Percentiles rank a stretch among this genome's conserved stretches.
Evolutionary conservation across 78 protist species (phyloP).

Genomic region (Creolimax fragrantissima): DNA sequence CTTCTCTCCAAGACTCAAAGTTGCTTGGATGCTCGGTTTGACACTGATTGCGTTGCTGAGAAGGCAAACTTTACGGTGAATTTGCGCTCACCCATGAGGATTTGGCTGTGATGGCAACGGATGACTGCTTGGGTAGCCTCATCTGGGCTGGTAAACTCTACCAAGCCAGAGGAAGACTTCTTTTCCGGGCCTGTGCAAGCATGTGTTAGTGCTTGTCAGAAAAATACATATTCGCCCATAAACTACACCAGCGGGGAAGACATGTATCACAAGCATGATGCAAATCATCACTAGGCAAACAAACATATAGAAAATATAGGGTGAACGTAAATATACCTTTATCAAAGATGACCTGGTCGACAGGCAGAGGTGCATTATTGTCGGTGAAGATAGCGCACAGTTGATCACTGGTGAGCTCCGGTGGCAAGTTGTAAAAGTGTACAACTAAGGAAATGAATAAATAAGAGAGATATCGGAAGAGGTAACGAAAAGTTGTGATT

Average conservation of each 20-base stretch:
- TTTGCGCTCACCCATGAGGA: background rate
- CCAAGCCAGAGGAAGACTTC: constrained; percentile 11
- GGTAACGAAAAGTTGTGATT: no score
- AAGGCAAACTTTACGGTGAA: constrained; percentile 17
- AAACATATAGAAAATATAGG: no score
- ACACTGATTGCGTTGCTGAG: no score
- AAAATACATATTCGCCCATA: no score
- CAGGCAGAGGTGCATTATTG: background rate
- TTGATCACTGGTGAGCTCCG: background rate
- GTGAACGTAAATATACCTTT: constrained; percentile 2
- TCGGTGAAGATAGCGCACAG: background rate
- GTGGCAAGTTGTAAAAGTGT: background rate
- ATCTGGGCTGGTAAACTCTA: background rate
- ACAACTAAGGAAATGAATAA: background rate
- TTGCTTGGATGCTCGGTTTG: no score
- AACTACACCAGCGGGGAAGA: no score
- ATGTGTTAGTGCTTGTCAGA: background rate
- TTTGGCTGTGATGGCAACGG: background rate
- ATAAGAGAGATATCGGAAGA: no score
- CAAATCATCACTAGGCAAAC: no score
- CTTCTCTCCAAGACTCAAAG: no score
- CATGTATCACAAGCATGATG: no score
- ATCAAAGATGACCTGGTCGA: background rate
- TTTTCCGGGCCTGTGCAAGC: background rate
- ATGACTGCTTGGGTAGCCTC: background rate